A percentile compares a stretch with the other conserved stretches of the same genome.
phyloP scores from a whole-genome alignment of 306 rosid species.

The Dryas octopetala region DNA sequence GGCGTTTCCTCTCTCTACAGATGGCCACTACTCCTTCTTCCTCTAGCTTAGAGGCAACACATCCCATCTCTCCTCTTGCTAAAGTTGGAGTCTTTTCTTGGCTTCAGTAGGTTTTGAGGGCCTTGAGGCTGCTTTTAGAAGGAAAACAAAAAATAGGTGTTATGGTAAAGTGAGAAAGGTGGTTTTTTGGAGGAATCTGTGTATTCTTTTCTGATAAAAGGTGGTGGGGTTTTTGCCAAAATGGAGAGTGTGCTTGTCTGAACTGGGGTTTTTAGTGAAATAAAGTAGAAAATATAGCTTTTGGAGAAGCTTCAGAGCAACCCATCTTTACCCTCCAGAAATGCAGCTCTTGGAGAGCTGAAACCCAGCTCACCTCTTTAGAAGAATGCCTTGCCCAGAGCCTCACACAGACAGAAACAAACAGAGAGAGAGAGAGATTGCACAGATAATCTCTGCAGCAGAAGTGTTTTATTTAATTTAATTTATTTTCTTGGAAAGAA shows the following conservation, averaged over 20 bases:
- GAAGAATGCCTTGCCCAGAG: not conserved
- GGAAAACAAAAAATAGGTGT: conserved; percentile 17
- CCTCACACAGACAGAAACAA: not conserved
- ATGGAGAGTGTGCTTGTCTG: conserved; percentile 26
- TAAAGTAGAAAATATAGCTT: conserved; percentile 33
- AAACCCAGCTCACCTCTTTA: conserved; percentile 28
- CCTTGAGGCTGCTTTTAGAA: conserved; percentile 2
- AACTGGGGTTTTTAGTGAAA: conserved; percentile 37
- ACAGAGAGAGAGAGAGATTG: conserved; percentile 8
- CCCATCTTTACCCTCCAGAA: conserved; percentile 34
- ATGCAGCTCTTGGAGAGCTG: conserved; percentile 21
- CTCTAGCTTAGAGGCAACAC: conserved; percentile 95
- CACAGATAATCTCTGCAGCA: not conserved
- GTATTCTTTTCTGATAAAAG: conserved; percentile 46
- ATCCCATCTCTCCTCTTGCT: conserved; percentile 57
- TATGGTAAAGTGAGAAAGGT: conserved; percentile 36
- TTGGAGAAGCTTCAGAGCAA: conserved; percentile 28
- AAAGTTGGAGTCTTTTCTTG: conserved; percentile 20
- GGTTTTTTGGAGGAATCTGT: conserved; percentile 40
- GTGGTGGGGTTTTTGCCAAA: conserved; percentile 40
- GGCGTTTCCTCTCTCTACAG: conserved; percentile 83
- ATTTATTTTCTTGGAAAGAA: not conserved
- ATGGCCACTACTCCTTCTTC: conserved; percentile 79
- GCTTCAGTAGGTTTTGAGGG: not conserved
- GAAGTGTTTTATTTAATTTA: conserved; percentile 7